Evolutionary conservation across 805 yeast species (phyloP).

Genomic region (Candida pseudoglaebosa): DNA sequence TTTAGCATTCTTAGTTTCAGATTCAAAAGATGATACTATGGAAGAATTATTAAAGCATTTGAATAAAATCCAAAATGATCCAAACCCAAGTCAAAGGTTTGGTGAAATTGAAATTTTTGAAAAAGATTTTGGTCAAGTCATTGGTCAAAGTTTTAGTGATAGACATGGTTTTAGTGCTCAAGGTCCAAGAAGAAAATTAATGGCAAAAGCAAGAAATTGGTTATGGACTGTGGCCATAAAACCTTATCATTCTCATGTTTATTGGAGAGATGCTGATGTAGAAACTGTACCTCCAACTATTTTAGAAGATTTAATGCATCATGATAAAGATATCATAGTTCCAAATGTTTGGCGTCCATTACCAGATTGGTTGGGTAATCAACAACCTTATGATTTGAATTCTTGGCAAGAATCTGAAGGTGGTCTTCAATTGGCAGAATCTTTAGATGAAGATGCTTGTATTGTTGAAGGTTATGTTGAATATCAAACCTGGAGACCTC

Average conservation of each 20-base stretch:
- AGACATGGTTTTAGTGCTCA: slow-evolving; percentile 96
- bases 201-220: slow-evolving; percentile 98
- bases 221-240: slow-evolving; percentile 76
- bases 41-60: slow-evolving; percentile 57
- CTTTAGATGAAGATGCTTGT: slow-evolving; percentile 87
- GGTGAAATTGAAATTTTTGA: slow-evolving; percentile 85
- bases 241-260: slow-evolving; percentile 93
- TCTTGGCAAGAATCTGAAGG: slow-evolving; percentile 87
- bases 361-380: slow-evolving; percentile 82
- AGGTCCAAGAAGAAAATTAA: slow-evolving; percentile 88
- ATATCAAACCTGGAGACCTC: slow-evolving; percentile 98
- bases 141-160: slow-evolving; percentile 90
- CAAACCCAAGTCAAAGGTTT: slow-evolving; percentile 59
- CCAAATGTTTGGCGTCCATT: slow-evolving; percentile 93
- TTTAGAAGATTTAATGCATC: slow-evolving; percentile 89
- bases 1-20: slow-evolving; percentile 80
- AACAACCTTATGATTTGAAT: slow-evolving; percentile 80
- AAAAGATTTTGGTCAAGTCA: slow-evolving; percentile 88
- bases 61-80: slow-evolving; percentile 59
- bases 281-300: slow-evolving; percentile 83
- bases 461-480: slow-evolving; percentile 97
- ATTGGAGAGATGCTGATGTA: slow-evolving; percentile 98
- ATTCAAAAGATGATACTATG: slow-evolving; percentile 85
- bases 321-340: slow-evolving; percentile 85
- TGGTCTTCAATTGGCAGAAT: slow-evolving; percentile 70